A percentile compares a stretch with the other conserved stretches of the same genome.
Evolutionary conservation across 129 eudicot genomes (phyloP).

Genomic region (Tagetes erecta): DNA sequence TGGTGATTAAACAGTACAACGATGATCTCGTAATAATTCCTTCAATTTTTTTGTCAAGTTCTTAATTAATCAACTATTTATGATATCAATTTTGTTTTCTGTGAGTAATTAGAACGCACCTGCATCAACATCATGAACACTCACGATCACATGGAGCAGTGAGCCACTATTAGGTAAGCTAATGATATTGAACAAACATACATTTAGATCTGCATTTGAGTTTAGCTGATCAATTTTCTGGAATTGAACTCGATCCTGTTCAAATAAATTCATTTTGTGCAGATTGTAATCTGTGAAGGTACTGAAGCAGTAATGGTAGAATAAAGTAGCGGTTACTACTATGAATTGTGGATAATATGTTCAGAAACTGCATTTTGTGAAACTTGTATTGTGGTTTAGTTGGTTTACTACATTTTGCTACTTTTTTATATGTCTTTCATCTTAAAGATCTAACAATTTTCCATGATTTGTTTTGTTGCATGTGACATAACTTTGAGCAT

Average conservation of each 20-base stretch:
- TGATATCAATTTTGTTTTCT: neutral
- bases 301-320: neutral
- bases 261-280: too few species aligned
- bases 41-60: neutral
- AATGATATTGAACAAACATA: too few species aligned
- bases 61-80: neutral
- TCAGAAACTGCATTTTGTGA: neutral
- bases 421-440: neutral
- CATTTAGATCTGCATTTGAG: too few species aligned
- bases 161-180: too few species aligned
- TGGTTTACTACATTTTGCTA: neutral
- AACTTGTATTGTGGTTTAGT: neutral
- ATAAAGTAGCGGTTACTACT: neutral
- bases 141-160: too few species aligned
- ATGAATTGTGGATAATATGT: neutral
- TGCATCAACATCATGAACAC: slow-evolving; percentile 24
- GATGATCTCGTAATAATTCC: slow-evolving; percentile 29
- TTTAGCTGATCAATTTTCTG: too few species aligned
- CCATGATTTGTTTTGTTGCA: too few species aligned
- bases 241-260: too few species aligned
- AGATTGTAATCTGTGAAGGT: neutral
- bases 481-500: too few species aligned
- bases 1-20: slow-evolving; percentile 37
- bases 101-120: slow-evolving; percentile 24
- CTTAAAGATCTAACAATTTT: too few species aligned